A percentile compares a stretch with the other conserved stretches of the same genome.
These are phyloP conservation scores for Cercospora brassicicola DNA, from an alignment of 2,329 filamentous ascomycete genomes.

Conservation along the genomic window DNA sequence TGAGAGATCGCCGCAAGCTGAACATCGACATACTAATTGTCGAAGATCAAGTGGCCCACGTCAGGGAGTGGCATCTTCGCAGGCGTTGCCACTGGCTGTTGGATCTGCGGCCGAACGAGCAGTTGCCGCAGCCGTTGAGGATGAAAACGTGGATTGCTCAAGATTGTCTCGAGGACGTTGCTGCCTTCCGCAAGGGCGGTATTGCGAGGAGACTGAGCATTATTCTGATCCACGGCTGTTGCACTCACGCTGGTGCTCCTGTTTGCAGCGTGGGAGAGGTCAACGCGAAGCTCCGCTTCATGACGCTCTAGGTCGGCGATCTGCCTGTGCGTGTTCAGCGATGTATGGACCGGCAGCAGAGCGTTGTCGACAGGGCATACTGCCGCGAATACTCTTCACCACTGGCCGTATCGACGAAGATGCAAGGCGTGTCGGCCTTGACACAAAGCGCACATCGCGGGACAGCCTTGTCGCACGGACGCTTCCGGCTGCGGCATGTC, in stretches of 20 bases:
- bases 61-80: slow-evolving; percentile 13
- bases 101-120: slow-evolving; percentile 12
- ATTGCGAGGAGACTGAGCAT: neutral
- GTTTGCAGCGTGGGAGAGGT: neutral
- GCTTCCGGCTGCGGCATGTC: slow-evolving; percentile 15
- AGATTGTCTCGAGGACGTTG: slow-evolving; percentile 16
- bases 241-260: neutral
- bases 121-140: slow-evolving; percentile 10
- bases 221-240: neutral
- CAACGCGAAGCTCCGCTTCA: slow-evolving; percentile 15
- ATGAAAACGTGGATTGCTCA: slow-evolving; percentile 11
- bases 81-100: slow-evolving; percentile 12
- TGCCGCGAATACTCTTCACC: slow-evolving; percentile 22
- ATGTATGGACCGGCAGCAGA: neutral
- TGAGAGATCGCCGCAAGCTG: neutral
- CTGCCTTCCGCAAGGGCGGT: neutral
- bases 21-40: neutral
- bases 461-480: slow-evolving; percentile 17
- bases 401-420: slow-evolving; percentile 19
- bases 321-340: neutral
- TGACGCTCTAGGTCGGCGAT: slow-evolving; percentile 20
- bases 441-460: slow-evolving; percentile 21
- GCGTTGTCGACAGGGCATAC: slow-evolving; percentile 6
- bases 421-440: slow-evolving; percentile 19
- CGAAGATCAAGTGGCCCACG: slow-evolving; percentile 2